Base-by-base conservation (phyloP, 352 stramenopile species). In the Aphanomyces invadans region DNA sequence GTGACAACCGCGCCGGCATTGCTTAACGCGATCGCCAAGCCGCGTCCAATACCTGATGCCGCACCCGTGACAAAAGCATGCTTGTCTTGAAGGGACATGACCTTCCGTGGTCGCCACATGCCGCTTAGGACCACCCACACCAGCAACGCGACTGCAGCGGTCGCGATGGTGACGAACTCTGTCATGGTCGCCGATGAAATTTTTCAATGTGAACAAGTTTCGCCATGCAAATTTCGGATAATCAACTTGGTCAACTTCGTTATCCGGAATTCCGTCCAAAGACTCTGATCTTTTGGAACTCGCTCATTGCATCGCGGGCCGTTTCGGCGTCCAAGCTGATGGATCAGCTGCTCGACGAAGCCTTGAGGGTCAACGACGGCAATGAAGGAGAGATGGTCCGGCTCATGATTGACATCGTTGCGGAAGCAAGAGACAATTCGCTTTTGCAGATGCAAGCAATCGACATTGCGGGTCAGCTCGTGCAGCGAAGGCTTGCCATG, bases 331-430 rank as follows among this genome's bases (percentile, higher is more conserved):
- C 44, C 9, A 25, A n/a, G 17, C 25, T 19, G 55, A 64, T 64
- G 55, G 55, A 64, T 45, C 32, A 36, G 21, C 23, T 64, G 36
- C 36, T 64, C 36, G 55, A 45, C 17, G 55, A 64, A 29, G 55
- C 55, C 19, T 7, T 64, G 15, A 45, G 33, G 21, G 36, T 38
- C 55, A 5, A 42, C 36, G 49, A 64, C 17, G 55, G 55, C n/a
- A 46, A 51, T 29, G 55, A 64, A 33, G 55, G 55, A 19, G 55
- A 64, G 21, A 64, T 64, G 55, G 55, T 64, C 32, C 55, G 55
- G 11, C 55, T 64, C 3, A 45, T 64, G 21, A 64, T 64, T 49
- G 55, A 64, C 36, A 64, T 64, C 55, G 33, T 31, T 26, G 31
- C 55, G 9, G 31, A 64, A 33, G 55, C 55, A 17, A 21, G 38